These are phyloP conservation scores for Nakataea oryzae DNA, from an alignment of 2,329 filamentous ascomycete genomes.

Conservation along the genomic window DNA sequence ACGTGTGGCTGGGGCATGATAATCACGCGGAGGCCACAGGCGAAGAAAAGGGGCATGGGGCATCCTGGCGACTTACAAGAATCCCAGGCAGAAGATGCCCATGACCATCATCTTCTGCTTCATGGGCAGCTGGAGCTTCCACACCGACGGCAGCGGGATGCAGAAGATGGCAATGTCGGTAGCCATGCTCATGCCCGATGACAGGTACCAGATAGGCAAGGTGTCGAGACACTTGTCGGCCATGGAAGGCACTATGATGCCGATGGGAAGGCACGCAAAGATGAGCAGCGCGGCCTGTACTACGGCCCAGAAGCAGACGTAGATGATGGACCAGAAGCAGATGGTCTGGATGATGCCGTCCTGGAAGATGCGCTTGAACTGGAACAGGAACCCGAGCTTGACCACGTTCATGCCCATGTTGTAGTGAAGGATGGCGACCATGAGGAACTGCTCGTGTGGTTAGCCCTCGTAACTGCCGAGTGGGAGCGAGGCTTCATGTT, in stretches of 20 bases:
- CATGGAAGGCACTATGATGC: constrained; percentile 13
- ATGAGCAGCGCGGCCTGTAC: constrained; percentile 15
- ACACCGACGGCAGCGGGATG: constrained; percentile 16
- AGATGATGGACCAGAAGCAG: constrained; percentile 17
- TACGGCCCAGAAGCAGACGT: constrained; percentile 15
- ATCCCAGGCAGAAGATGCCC: constrained; percentile 19
- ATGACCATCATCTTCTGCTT: constrained; percentile 18
- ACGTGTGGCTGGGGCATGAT: no score
- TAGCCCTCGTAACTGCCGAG: not conserved
- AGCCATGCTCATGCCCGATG: constrained; percentile 15
- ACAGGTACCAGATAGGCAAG: constrained; percentile 20
- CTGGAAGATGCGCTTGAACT: constrained; percentile 21
- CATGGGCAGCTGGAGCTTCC: constrained; percentile 13
- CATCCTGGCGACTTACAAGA: constrained; percentile 19
- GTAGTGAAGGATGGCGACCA: constrained; percentile 16
- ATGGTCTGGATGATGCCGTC: constrained; percentile 10
- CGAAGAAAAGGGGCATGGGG: no score
- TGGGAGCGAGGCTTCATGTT: not conserved
- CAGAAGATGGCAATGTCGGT: constrained; percentile 18
- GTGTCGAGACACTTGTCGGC: constrained; percentile 16
- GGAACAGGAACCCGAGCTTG: constrained; percentile 20
- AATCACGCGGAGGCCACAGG: no score
- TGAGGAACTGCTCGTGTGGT: constrained; percentile 12
- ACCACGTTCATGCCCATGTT: constrained; percentile 20
- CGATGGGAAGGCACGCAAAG: constrained; percentile 16